Percentiles rank a stretch among this genome's conserved stretches.
Evolutionary conservation across 805 yeast species (phyloP).

Genomic region (Candida dajiaensis): DNA sequence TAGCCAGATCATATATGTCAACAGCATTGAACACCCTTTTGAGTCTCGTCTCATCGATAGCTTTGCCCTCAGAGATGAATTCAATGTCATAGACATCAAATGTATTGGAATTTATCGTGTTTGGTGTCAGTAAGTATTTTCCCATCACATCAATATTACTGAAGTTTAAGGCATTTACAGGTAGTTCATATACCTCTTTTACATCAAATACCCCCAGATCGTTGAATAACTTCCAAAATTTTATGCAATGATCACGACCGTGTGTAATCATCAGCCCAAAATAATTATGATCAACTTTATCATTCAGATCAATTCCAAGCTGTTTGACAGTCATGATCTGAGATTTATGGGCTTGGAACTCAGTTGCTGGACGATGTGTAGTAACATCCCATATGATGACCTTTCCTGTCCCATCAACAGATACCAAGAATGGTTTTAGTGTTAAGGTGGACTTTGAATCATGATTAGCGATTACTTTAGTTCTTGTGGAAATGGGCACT

Average conservation of each 20-base stretch:
- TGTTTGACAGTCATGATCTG: slow-evolving; percentile 46
- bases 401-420: slow-evolving; percentile 62
- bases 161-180: slow-evolving; percentile 71
- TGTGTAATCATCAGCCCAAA: slow-evolving; percentile 53
- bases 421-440: slow-evolving; percentile 34
- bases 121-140: slow-evolving; percentile 47
- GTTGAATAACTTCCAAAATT: slow-evolving; percentile 37
- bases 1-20: slow-evolving; percentile 14
- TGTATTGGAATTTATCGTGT: slow-evolving; percentile 54
- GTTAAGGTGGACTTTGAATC: neutral
- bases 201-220: neutral
- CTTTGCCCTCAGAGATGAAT: slow-evolving; percentile 9
- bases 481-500: slow-evolving; percentile 5
- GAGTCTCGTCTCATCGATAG: slow-evolving; percentile 13
- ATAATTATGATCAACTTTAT: slow-evolving; percentile 17
- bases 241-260: slow-evolving; percentile 55
- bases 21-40: slow-evolving; percentile 21
- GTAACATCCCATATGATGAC: slow-evolving; percentile 59
- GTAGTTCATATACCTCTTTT: slow-evolving; percentile 40
- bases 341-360: slow-evolving; percentile 56
- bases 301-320: slow-evolving; percentile 26
- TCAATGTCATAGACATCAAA: slow-evolving; percentile 53
- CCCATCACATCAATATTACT: slow-evolving; percentile 48
- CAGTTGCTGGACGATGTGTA: slow-evolving; percentile 46
- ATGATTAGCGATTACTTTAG: neutral